A percentile compares a stretch with the other conserved stretches of the same genome.
These are phyloP conservation scores for Centrapalus pauciflorus DNA, from an alignment of 129 eudicot species.

Conservation along the genomic window DNA sequence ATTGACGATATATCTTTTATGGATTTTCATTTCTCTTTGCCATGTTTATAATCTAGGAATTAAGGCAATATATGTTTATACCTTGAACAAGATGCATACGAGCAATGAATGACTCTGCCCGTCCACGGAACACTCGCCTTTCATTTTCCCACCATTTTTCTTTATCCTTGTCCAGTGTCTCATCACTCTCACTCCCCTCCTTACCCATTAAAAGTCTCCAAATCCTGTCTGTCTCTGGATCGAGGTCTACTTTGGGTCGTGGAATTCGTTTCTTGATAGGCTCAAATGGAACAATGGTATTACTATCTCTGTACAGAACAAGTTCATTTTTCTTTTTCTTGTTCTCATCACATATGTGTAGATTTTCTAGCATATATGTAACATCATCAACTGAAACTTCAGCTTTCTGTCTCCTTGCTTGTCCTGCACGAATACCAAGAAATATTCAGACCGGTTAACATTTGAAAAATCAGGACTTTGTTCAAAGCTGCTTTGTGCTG, in stretches of 20 bases:
- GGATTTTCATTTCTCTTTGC: not conserved
- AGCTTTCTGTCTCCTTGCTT: constrained; percentile 20
- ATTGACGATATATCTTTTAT: too few species aligned
- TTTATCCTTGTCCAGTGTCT: constrained; percentile 47
- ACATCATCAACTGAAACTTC: constrained; percentile 36
- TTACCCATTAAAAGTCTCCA: constrained; percentile 77
- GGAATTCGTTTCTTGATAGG: constrained; percentile 46
- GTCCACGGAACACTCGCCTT: constrained; percentile 70
- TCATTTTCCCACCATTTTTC: constrained; percentile 95
- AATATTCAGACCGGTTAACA: not conserved
- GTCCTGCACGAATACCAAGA: constrained; percentile 38
- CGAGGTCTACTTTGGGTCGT: constrained; percentile 88
- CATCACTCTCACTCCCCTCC: constrained; percentile 51
- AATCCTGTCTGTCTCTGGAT: constrained; percentile 71
- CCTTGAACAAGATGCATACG: constrained; percentile 99
- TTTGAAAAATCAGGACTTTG: not conserved
- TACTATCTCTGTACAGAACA: constrained; percentile 54
- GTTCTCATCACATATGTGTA: constrained; percentile 23
- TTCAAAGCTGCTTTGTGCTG: constrained; percentile 2
- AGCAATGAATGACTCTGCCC: constrained; percentile 90
- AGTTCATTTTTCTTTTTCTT: constrained; percentile 44
- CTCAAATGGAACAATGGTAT: constrained; percentile 57
- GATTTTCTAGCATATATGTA: constrained; percentile 29
- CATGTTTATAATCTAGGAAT: not conserved
- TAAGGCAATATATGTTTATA: constrained; percentile 30